Conservation (phyloP, 75 land plant species). For the Larix kaempferi region DNA sequence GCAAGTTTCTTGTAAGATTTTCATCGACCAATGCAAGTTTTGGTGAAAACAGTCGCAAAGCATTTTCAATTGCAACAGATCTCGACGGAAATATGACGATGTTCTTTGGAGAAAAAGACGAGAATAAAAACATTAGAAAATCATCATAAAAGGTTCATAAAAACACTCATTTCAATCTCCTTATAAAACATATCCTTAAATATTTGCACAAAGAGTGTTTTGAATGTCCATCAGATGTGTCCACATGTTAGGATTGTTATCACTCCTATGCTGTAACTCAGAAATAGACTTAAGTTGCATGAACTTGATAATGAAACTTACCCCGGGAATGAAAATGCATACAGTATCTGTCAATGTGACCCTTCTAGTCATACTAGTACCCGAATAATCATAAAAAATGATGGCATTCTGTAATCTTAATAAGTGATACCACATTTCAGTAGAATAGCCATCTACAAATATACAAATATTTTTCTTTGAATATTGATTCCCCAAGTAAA, state of each 20-base stretch:
- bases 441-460: not conserved
- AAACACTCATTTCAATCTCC: not conserved
- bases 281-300: not conserved
- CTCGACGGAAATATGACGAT: constrained; percentile 92
- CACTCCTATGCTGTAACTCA: not conserved
- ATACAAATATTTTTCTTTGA: not conserved
- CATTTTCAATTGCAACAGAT: constrained; percentile 81
- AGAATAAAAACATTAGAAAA: not conserved
- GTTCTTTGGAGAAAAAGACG: constrained; percentile 41
- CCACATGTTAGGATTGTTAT: not conserved
- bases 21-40: constrained; percentile 89
- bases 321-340: not conserved
- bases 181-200: not conserved
- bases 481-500: too few species aligned
- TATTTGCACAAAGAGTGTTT: not conserved
- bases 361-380: too few species aligned
- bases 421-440: not conserved
- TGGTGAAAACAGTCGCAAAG: constrained; percentile 85
- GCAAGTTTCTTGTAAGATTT: constrained; percentile 70
- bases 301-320: not conserved
- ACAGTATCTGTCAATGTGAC: not conserved
- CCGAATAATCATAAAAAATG: not conserved
- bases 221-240: not conserved
- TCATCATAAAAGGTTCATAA: too few species aligned
- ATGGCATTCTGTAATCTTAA: not conserved